These are phyloP conservation scores for Sanghuangporus sanghuang DNA, from an alignment of 1,284 basidiomycete genomes.

Conservation along the genomic window DNA sequence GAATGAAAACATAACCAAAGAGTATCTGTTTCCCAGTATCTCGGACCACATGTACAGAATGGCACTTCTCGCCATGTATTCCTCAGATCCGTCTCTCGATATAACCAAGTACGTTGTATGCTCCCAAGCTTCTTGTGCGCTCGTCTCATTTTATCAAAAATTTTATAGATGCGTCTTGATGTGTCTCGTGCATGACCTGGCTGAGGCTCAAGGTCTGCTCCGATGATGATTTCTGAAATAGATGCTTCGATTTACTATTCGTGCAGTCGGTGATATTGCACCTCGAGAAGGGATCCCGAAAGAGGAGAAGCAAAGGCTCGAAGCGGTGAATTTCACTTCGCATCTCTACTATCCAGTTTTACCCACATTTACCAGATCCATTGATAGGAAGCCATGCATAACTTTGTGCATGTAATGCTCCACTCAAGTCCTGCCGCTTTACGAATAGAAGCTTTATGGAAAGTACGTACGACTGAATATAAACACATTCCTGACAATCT, in stretches of 20 bases:
- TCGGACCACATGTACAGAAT: constrained; percentile 98
- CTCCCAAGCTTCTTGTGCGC: background rate
- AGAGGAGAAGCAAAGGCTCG: constrained; percentile 73
- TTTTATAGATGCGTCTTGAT: constrained; percentile 77
- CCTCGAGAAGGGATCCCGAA: constrained; percentile 85
- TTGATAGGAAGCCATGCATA: constrained; percentile 83
- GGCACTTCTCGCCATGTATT: constrained; percentile 87
- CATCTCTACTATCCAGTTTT: background rate
- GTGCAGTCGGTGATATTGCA: constrained; percentile 85
- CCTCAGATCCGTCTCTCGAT: constrained; percentile 66
- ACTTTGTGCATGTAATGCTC: constrained; percentile 87
- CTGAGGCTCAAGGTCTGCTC: constrained; percentile 79
- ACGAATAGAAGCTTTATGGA: constrained; percentile 77
- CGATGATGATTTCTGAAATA: background rate
- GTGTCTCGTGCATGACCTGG: constrained; percentile 90
- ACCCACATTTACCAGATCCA: background rate
- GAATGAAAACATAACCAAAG: constrained; percentile 10
- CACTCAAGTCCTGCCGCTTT: constrained; percentile 76
- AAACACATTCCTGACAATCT: background rate
- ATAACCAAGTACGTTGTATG: constrained; percentile 56
- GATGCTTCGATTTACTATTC: background rate
- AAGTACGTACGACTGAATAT: constrained; percentile 38
- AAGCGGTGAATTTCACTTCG: constrained; percentile 44
- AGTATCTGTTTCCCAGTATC: constrained; percentile 49
- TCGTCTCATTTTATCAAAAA: background rate